Evolutionary conservation across 192 early-diverging fungal genomes (phyloP), one percentile per base, ranked within the genome.

Genomic region (Coemansia sp.): DNA sequence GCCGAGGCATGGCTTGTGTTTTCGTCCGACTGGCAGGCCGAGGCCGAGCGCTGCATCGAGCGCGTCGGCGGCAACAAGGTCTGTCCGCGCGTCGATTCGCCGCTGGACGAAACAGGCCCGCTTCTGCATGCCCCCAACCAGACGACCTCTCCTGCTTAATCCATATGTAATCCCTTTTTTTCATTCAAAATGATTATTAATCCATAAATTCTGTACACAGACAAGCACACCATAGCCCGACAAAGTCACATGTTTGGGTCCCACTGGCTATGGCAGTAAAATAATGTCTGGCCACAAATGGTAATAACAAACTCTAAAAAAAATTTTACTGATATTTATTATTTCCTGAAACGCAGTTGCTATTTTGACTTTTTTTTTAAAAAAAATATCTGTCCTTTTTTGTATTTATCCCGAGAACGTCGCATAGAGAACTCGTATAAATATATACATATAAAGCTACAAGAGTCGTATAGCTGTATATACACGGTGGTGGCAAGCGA

Each of bases 1-100:
- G 64, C 76, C 6, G 76, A 79, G 35, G 50, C 51, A 5, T 79
- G 64, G 63, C 55, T 79, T 29, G 76, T 79, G 48, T 58, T 63
- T 23, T 25, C 61, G 1, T 73, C 76, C 1, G 64, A 79, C 61
- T 79, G 76, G 76, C 56, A 57, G 1, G 64, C 22, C n/a, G 76
- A 79, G 22, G 61, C 61, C 2, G 57, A 67, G 16, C 49, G 67
- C 14, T 70, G 67, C 30, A 64, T 69, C 34, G 64, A 61, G 32
- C 67, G 76, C 2, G 45, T 79, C 11, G 56, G 58, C 27, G 68
- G 51, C 1, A 48, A 56, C 16, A 16, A 35, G 16, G 19, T 24
- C 16, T 7, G 16, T n/a, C 29, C 53, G 6, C 29, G 16, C 18
- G 20, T 55, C n/a, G 73, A 65, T n/a, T 75, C 67, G 27, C 67